These are phyloP conservation scores for Myrica gale DNA, from an alignment of 306 rosid species.

Conservation along the genomic window DNA sequence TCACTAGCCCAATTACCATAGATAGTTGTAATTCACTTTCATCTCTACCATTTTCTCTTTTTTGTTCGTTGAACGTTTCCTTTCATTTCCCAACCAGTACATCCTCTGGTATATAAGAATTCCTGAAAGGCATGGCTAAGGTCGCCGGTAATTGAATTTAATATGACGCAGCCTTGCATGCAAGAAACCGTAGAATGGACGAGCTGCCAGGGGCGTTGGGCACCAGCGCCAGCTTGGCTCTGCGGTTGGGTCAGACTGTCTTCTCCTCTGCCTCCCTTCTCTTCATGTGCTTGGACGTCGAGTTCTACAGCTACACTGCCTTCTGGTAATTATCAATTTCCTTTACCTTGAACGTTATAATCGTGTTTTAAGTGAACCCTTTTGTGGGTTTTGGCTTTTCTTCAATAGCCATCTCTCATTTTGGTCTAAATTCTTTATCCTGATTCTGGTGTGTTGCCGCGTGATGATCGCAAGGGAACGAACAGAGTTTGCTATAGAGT, in stretches of 20 bases:
- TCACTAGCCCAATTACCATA: not conserved
- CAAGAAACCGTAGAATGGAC: constrained; percentile 50
- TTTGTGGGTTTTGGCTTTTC: constrained; percentile 5
- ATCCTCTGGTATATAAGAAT: constrained; percentile 13
- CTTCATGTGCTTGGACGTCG: constrained; percentile 74
- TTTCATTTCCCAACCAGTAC: not conserved
- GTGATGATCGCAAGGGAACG: not conserved
- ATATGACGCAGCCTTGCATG: constrained; percentile 31
- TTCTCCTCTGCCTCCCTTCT: constrained; percentile 86
- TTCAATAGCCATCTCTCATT: constrained; percentile 15
- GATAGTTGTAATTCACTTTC: constrained; percentile 2
- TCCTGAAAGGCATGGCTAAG: constrained; percentile 15
- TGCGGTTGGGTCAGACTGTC: constrained; percentile 82
- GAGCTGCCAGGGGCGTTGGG: constrained; percentile 92
- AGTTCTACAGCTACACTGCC: constrained; percentile 76
- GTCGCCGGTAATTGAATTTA: constrained; percentile 22
- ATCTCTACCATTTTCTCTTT: not conserved
- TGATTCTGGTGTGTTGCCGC: not conserved
- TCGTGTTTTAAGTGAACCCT: constrained; percentile 12
- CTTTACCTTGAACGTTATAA: not conserved
- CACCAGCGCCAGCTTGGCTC: constrained; percentile 89
- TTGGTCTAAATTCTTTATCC: constrained; percentile 13
- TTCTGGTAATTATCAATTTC: constrained; percentile 56
- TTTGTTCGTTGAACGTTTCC: not conserved
- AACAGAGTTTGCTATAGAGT: not conserved